Evolutionary conservation across 371 early-diverging fungal species (phyloP), one percentile per base, ranked within the genome.

Genomic region (Syncephalastrum contaminatum): DNA sequence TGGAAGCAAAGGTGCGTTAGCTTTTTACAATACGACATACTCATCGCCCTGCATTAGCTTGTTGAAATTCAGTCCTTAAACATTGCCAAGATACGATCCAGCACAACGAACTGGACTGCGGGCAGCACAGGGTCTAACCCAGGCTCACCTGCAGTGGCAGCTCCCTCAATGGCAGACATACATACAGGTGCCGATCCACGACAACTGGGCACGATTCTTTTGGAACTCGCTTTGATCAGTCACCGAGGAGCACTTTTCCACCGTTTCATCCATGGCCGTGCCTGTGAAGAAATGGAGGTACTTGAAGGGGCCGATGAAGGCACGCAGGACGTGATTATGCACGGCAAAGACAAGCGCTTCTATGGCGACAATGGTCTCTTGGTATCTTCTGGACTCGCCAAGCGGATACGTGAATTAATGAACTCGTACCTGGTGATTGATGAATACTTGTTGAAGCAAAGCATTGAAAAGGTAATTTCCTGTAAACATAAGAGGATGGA

Each of bases 211-310:
- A 59, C 71, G 10, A 78, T 87, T 14, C 73, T 95, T 14, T 74
- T 73, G 41, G 96, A 97, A 64, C 71, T 94, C 20, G 89, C 92
- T 1, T 39, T 88, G 44, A 86, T 96, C 20, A 81, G 88, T 56
- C 93, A 92, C 47, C 83, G 89, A 15, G 72, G 89, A 22, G 77
- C 84, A 1, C 59, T 93, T 10, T 97, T 91, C 70, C 73, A 84
- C 53, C 82, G 89, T 4, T 96, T 95, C 61, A 54, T 95, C 54
- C 84, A 85, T 55, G 67, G 72, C 55, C 51, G 82, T 60, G 72
- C 80, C n/a, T 59, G 58, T 44, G 82, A 78, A 19, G 77, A 76
- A 53, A 68, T 80, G 68, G 70, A 72, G 8, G 41, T 56, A 0
- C 51, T 76, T 7, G 63, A 30, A 30, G 36, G 42, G 1, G 51